Percentiles rank a stretch among this genome's conserved stretches.
These are phyloP conservation scores for Saccharomyces jurei DNA, from an alignment of 805 yeast species.

Conservation along the genomic window DNA sequence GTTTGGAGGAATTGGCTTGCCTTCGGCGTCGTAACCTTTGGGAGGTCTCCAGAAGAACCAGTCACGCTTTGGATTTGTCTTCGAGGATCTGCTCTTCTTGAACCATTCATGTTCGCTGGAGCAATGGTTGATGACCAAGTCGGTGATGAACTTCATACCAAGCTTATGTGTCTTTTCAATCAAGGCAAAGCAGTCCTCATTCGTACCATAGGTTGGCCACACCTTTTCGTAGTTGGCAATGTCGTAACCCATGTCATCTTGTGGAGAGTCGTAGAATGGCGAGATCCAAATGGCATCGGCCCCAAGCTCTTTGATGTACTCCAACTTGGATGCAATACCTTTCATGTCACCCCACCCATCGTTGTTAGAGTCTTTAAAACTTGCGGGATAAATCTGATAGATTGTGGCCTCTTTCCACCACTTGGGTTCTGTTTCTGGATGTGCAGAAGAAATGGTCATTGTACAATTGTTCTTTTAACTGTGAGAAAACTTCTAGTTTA, in stretches of 20 bases:
- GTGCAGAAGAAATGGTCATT: slow-evolving; percentile 1
- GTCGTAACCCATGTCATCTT: slow-evolving; percentile 57
- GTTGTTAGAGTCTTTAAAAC: slow-evolving; percentile 49
- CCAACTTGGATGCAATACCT: slow-evolving; percentile 45
- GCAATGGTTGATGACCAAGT: slow-evolving; percentile 52
- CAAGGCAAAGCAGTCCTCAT: slow-evolving; percentile 44
- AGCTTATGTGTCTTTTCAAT: slow-evolving; percentile 40
- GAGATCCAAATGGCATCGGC: slow-evolving; percentile 48
- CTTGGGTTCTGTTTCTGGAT: slow-evolving; percentile 10
- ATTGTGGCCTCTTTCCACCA: slow-evolving; percentile 53
- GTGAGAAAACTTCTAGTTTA: background rate
- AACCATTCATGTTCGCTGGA: slow-evolving; percentile 51
- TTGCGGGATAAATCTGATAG: slow-evolving; percentile 56
- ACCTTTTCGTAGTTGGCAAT: slow-evolving; percentile 45
- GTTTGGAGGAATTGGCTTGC: slow-evolving; percentile 49
- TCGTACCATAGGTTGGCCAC: slow-evolving; percentile 45
- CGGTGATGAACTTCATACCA: slow-evolving; percentile 45
- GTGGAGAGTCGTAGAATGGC: slow-evolving; percentile 52
- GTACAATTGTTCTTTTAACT: background rate
- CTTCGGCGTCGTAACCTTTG: slow-evolving; percentile 37
- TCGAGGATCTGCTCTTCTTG: slow-evolving; percentile 45
- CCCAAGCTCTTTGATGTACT: slow-evolving; percentile 43
- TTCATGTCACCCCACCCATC: slow-evolving; percentile 53
- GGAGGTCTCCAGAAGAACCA: slow-evolving; percentile 54
- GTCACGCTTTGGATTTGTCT: slow-evolving; percentile 47